These are phyloP conservation scores for Nicotiana tomentosiformis DNA, from an alignment of 257 asterid species.

Conservation along the genomic window DNA sequence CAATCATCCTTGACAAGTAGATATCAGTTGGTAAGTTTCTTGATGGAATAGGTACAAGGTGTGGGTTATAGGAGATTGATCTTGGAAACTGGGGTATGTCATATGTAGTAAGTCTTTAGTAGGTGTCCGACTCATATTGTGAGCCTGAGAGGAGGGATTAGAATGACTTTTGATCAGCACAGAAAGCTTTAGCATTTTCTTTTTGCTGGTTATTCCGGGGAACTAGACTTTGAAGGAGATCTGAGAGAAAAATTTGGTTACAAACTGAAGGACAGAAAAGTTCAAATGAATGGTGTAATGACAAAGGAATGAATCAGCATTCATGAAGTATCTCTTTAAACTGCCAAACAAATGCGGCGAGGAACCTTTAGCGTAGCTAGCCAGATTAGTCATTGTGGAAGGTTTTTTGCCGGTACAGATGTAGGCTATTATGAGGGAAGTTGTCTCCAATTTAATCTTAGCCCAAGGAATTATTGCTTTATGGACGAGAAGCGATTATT, in stretches of 20 bases:
- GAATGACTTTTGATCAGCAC: not conserved
- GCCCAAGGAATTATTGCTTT: not conserved
- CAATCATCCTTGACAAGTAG: not conserved
- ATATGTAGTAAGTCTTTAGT: not conserved
- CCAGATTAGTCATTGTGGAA: not conserved
- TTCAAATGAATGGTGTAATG: not conserved
- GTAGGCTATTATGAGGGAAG: not conserved
- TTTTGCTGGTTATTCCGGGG: not conserved
- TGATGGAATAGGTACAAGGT: not conserved
- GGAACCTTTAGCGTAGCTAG: not conserved
- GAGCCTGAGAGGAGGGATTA: not conserved
- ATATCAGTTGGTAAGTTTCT: not conserved
- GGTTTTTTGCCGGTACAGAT: not conserved
- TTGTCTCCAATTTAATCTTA: not conserved
- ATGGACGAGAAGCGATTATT: not conserved
- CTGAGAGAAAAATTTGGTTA: not conserved
- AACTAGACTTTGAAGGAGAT: not conserved
- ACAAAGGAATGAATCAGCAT: not conserved
- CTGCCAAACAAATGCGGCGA: not conserved
- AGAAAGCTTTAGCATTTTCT: not conserved
- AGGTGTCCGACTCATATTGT: not conserved
- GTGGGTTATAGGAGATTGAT: not conserved
- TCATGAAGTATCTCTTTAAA: not conserved
- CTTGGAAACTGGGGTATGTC: not conserved
- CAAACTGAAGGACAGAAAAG: not conserved